Conservation (phyloP, 768 basidiomycete genomes). For the Lactarius pseudohatsudake region DNA sequence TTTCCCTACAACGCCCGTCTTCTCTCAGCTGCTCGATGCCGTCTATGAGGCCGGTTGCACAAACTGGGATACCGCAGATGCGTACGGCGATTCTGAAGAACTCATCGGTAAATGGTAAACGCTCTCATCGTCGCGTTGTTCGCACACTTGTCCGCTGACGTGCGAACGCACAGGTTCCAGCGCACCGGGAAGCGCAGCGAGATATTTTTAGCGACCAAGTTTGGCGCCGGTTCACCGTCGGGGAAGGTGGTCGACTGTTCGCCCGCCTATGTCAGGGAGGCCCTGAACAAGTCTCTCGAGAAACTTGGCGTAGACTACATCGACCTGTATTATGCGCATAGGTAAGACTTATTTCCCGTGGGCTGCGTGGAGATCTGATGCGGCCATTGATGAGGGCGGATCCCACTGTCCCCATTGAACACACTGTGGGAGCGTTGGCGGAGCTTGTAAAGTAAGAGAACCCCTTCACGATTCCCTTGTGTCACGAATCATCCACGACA, state of each 20-base stretch:
- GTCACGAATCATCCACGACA: conserved; percentile 4
- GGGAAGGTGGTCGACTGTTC: conserved; percentile 30
- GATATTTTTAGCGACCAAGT: conserved; percentile 47
- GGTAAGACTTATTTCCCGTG: conserved; percentile 23
- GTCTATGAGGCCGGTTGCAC: conserved; percentile 43
- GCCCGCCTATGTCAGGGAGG: conserved; percentile 33
- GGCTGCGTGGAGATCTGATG: background rate
- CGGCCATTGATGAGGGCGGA: conserved; percentile 5
- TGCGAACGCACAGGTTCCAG: conserved; percentile 45
- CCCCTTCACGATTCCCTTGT: conserved; percentile 32
- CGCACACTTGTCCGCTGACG: background rate
- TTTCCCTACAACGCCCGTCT: background rate
- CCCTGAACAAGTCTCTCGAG: conserved; percentile 33
- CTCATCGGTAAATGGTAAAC: conserved; percentile 46
- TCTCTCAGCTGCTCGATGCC: conserved; percentile 40
- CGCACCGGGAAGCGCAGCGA: conserved; percentile 52
- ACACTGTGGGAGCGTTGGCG: conserved; percentile 26
- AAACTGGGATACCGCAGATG: conserved; percentile 49
- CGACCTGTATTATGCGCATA: conserved; percentile 38
- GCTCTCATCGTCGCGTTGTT: background rate
- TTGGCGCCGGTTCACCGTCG: conserved; percentile 31
- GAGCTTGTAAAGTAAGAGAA: conserved; percentile 36
- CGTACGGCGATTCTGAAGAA: conserved; percentile 45
- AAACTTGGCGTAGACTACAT: conserved; percentile 36
- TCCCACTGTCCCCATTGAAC: conserved; percentile 27